A percentile compares a stretch with the other conserved stretches of the same genome.
These are phyloP conservation scores for Thinopyrum elongatum DNA, from an alignment of 176 grass and related monocot genomes.

Conservation along the genomic window DNA sequence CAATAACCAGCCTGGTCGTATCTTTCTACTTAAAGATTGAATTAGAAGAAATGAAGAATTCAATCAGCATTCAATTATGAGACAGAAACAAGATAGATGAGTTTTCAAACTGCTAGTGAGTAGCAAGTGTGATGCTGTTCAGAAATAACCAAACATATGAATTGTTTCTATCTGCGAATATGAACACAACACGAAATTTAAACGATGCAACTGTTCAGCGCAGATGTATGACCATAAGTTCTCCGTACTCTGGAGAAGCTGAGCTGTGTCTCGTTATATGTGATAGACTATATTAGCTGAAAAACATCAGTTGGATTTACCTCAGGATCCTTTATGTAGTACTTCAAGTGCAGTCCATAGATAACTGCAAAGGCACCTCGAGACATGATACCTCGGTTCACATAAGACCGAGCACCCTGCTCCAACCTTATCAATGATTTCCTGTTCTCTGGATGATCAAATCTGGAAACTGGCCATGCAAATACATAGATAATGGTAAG, in stretches of 20 bases:
- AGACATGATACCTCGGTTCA: constrained; percentile 66
- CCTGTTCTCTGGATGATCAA: constrained; percentile 65
- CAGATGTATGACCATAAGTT: not conserved
- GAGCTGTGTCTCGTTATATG: not conserved
- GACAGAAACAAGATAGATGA: constrained; percentile 7
- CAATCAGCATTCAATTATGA: constrained; percentile 1
- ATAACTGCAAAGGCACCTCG: constrained; percentile 75
- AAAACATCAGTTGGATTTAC: constrained; percentile 39
- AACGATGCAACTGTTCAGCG: not conserved
- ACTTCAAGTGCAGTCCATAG: constrained; percentile 77
- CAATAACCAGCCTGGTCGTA: not conserved
- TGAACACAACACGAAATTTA: constrained; percentile 2
- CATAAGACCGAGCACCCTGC: constrained; percentile 63
- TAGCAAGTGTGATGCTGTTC: not conserved
- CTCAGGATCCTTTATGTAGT: constrained; percentile 78
- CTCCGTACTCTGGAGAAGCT: not conserved
- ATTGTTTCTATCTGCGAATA: not conserved
- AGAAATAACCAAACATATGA: not conserved
- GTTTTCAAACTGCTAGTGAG: not conserved
- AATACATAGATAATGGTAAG: constrained; percentile 18
- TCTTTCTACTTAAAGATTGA: constrained; percentile 16
- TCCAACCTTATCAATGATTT: constrained; percentile 80
- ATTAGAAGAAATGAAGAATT: constrained; percentile 27
- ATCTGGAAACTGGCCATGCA: constrained; percentile 57
- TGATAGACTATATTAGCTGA: not conserved